These are phyloP conservation scores for Zymoseptoria crescenta DNA, from an alignment of 2,329 filamentous ascomycete species.

Conservation along the genomic window DNA sequence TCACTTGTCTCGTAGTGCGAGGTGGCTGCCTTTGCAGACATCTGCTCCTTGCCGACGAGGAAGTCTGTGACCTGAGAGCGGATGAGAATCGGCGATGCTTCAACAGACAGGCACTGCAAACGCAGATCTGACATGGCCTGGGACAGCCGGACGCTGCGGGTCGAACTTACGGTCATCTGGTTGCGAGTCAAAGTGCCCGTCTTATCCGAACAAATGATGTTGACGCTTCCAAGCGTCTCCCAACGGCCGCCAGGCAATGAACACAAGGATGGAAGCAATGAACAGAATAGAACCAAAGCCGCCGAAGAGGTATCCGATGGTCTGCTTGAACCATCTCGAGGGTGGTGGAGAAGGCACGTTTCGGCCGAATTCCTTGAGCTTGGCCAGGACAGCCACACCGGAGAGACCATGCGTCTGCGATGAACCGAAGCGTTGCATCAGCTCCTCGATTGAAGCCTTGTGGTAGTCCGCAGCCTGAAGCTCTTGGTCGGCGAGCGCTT, in stretches of 20 bases:
- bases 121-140: background rate
- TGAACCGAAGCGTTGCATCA: slow-evolving; percentile 52
- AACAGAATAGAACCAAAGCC: slow-evolving; percentile 68
- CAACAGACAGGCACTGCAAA: background rate
- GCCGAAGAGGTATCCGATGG: slow-evolving; percentile 65
- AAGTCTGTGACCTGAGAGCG: slow-evolving; percentile 53
- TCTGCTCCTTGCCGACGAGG: slow-evolving; percentile 47
- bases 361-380: slow-evolving; percentile 53
- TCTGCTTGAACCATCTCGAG: slow-evolving; percentile 50
- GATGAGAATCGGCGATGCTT: background rate
- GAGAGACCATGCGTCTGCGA: slow-evolving; percentile 54
- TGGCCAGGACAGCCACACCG: slow-evolving; percentile 47
- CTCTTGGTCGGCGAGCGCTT: slow-evolving; percentile 14
- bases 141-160: background rate
- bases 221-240: slow-evolving; percentile 65
- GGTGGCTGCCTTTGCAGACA: slow-evolving; percentile 45
- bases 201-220: slow-evolving; percentile 69
- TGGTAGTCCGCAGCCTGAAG: slow-evolving; percentile 58
- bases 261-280: slow-evolving; percentile 61
- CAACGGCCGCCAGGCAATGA: slow-evolving; percentile 68
- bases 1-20: slow-evolving; percentile 28
- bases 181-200: slow-evolving; percentile 58
- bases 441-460: slow-evolving; percentile 48
- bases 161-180: slow-evolving; percentile 15
- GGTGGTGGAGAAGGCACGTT: slow-evolving; percentile 61